A percentile compares a stretch with the other conserved stretches of the same genome.
Conservation (phyloP, 371 early-diverging fungal species). For the Rhizopus microsporus region DNA sequence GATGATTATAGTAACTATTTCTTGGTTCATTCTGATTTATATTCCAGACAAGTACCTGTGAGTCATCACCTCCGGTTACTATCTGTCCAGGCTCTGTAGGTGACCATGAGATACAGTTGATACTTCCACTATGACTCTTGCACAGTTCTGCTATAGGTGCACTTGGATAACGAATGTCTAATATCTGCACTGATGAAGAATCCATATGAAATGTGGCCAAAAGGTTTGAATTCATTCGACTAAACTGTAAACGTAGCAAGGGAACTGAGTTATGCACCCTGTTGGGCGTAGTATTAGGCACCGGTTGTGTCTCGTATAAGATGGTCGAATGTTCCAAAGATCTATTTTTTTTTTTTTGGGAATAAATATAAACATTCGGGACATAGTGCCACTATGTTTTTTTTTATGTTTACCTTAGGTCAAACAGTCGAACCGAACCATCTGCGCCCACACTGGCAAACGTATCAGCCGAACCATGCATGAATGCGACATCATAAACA, state of each 20-base stretch:
- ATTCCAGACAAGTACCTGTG: slow-evolving; percentile 83
- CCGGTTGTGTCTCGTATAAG: slow-evolving; percentile 87
- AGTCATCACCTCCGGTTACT: slow-evolving; percentile 78
- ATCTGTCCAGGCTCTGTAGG: slow-evolving; percentile 72
- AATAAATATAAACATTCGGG: neutral
- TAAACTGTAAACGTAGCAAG: slow-evolving; percentile 86
- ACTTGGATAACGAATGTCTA: slow-evolving; percentile 92
- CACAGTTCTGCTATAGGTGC: slow-evolving; percentile 80
- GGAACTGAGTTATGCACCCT: slow-evolving; percentile 46
- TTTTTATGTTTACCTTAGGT: slow-evolving; percentile 65
- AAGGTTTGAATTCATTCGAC: slow-evolving; percentile 84
- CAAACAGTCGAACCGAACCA: slow-evolving; percentile 96
- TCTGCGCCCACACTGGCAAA: slow-evolving; percentile 97
- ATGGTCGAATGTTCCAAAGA: slow-evolving; percentile 94
- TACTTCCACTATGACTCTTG: slow-evolving; percentile 72
- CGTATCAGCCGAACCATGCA: slow-evolving; percentile 79
- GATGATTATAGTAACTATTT: slow-evolving; percentile 26
- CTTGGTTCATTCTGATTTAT: slow-evolving; percentile 44
- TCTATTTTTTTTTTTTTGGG: slow-evolving; percentile 28
- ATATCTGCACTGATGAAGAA: slow-evolving; percentile 72
- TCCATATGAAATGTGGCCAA: slow-evolving; percentile 91
- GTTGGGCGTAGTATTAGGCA: slow-evolving; percentile 25
- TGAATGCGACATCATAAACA: slow-evolving; percentile 95
- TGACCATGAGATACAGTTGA: slow-evolving; percentile 84
- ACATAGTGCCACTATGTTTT: neutral